Conservation (phyloP, 805 yeast species). For the Sugiyamaella marilandica region DNA sequence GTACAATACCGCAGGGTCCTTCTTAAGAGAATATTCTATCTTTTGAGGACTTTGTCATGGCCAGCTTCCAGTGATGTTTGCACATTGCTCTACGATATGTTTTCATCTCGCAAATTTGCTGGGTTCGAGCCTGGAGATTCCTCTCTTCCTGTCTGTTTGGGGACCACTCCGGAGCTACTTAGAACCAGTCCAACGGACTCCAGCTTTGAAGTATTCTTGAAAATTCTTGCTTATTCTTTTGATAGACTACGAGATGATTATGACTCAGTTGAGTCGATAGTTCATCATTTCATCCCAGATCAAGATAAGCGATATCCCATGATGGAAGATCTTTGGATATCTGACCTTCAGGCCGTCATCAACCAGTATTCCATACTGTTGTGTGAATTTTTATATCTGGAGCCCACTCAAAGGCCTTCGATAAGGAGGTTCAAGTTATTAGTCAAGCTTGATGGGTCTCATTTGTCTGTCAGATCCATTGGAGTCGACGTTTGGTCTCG, state of each 20-base stretch:
- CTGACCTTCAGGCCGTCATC: slow-evolving; percentile 4
- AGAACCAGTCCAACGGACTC: background rate
- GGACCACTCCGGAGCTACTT: background rate
- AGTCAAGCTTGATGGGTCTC: background rate
- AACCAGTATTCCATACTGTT: slow-evolving; percentile 8
- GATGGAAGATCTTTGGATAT: slow-evolving; percentile 1
- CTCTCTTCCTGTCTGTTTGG: background rate
- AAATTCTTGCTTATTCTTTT: background rate
- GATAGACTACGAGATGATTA: background rate
- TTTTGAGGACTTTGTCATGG: slow-evolving; percentile 1
- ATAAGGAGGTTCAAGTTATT: background rate
- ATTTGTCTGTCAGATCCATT: slow-evolving; percentile 1
- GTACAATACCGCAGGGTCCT: background rate
- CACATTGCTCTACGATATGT: background rate
- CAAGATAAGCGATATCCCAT: background rate
- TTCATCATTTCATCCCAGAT: slow-evolving; percentile 1
- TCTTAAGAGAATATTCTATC: background rate
- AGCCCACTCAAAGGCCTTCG: background rate
- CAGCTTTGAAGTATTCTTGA: slow-evolving; percentile 1
- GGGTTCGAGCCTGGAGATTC: background rate
- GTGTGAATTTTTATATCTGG: background rate
- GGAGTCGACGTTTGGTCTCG: slow-evolving; percentile 4
- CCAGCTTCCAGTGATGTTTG: background rate
- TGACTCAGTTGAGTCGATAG: background rate
- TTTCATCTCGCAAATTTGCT: background rate